phyloP scores from a whole-genome alignment of 768 basidiomycete species.

The Termitomyces sp. region DNA sequence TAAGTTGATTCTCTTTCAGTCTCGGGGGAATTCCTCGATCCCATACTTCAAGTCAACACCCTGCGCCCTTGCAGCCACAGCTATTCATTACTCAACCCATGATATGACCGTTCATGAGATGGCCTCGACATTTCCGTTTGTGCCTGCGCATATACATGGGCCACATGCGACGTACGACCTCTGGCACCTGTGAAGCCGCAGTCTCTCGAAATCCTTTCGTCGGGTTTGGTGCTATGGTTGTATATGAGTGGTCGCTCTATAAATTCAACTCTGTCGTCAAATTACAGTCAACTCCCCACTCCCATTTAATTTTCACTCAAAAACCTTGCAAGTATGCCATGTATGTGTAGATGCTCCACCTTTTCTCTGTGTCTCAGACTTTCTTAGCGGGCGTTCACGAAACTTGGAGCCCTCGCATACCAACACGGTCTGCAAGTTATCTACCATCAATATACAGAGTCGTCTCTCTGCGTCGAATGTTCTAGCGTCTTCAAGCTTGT shows the following conservation, averaged over 20 bases:
- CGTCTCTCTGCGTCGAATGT: no score
- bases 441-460: not conserved
- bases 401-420: not conserved
- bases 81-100: not conserved
- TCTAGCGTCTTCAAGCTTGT: not conserved
- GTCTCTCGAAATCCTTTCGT: not conserved
- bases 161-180: not conserved
- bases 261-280: not conserved
- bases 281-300: not conserved
- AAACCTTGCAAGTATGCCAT: not conserved
- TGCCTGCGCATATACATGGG: not conserved
- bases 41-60: not conserved
- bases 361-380: not conserved
- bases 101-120: no score
- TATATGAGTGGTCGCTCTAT: not conserved
- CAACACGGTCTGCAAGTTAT: not conserved
- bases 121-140: no score
- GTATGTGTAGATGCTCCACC: not conserved
- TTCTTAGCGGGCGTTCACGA: not conserved
- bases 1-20: not conserved
- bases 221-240: not conserved
- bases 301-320: not conserved
- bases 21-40: not conserved
- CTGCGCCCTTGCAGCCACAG: not conserved
- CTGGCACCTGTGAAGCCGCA: not conserved